Conservation (phyloP, 2,329 filamentous ascomycete genomes). For the Claviceps humidiphila region DNA sequence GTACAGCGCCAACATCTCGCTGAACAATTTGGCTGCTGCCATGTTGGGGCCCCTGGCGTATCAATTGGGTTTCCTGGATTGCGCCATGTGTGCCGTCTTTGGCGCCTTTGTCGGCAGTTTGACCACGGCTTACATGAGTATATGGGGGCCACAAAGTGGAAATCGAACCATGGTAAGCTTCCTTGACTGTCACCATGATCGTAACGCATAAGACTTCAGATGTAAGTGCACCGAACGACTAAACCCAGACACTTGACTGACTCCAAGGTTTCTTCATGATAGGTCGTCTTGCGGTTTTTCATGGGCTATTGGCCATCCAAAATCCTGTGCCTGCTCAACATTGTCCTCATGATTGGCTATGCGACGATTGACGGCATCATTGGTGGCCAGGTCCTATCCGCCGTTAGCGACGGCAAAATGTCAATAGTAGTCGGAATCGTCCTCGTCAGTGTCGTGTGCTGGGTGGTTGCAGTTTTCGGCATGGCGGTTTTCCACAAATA, state of each 20-base stretch:
- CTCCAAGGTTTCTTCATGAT: no score
- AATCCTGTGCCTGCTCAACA: slow-evolving; percentile 16
- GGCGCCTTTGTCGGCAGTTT: slow-evolving; percentile 62
- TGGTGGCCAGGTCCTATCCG: slow-evolving; percentile 62
- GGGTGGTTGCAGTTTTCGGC: slow-evolving; percentile 52
- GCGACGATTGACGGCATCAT: slow-evolving; percentile 68
- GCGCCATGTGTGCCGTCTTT: slow-evolving; percentile 58
- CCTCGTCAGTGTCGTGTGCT: slow-evolving; percentile 62
- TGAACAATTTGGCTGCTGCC: slow-evolving; percentile 49
- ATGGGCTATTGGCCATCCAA: slow-evolving; percentile 50
- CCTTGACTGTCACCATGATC: no score
- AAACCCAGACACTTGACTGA: no score
- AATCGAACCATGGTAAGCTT: slow-evolving; percentile 55
- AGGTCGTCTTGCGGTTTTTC: slow-evolving; percentile 58
- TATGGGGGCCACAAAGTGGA: slow-evolving; percentile 61
- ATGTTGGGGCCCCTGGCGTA: slow-evolving; percentile 57
- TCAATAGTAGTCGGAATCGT: slow-evolving; percentile 64
- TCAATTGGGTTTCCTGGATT: slow-evolving; percentile 58
- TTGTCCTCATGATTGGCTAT: slow-evolving; percentile 63
- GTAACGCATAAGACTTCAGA: no score
- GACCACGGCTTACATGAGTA: slow-evolving; percentile 65
- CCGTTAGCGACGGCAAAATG: slow-evolving; percentile 51
- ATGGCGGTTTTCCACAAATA: slow-evolving; percentile 51
- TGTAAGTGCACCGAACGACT: no score
- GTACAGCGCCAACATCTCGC: slow-evolving; percentile 31